These are phyloP conservation scores for Diplodia scrobiculata DNA, from an alignment of 2,329 filamentous ascomycete genomes.

Conservation along the genomic window DNA sequence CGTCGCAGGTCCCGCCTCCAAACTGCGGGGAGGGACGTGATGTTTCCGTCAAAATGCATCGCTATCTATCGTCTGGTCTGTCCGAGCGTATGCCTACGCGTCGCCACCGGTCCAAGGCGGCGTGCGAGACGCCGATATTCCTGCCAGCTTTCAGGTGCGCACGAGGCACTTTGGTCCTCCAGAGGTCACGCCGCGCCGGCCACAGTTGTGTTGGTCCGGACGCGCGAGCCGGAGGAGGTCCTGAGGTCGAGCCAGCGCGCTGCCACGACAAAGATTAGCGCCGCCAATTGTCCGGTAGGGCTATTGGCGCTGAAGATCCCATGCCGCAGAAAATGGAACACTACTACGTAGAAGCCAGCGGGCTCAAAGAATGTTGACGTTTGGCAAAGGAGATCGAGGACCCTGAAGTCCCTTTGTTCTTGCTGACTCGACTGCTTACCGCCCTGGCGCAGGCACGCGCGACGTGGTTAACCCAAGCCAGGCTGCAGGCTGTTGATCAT, in stretches of 20 bases:
- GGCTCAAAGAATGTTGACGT: background rate
- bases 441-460: constrained; percentile 7
- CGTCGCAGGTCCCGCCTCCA: background rate
- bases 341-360: background rate
- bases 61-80: background rate
- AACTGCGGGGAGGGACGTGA: background rate
- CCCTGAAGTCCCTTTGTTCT: constrained; percentile 11
- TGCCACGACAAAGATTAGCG: constrained; percentile 21
- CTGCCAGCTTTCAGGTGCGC: background rate
- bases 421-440: constrained; percentile 3
- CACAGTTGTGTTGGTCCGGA: constrained; percentile 11
- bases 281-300: constrained; percentile 3
- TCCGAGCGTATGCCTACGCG: background rate
- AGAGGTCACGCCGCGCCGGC: constrained; percentile 10
- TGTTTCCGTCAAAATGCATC: background rate
- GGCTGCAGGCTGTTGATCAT: constrained; percentile 11
- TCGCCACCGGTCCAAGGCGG: background rate
- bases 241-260: constrained; percentile 6
- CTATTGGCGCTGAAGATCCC: constrained; percentile 14
- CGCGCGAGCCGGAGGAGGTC: constrained; percentile 22
- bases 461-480: background rate
- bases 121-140: background rate
- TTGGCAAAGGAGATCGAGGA: constrained; percentile 2
- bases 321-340: background rate
- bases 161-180: constrained; percentile 1